phyloP scores from a whole-genome alignment of 352 stramenopile genomes.

The Phytophthora lateralis region DNA sequence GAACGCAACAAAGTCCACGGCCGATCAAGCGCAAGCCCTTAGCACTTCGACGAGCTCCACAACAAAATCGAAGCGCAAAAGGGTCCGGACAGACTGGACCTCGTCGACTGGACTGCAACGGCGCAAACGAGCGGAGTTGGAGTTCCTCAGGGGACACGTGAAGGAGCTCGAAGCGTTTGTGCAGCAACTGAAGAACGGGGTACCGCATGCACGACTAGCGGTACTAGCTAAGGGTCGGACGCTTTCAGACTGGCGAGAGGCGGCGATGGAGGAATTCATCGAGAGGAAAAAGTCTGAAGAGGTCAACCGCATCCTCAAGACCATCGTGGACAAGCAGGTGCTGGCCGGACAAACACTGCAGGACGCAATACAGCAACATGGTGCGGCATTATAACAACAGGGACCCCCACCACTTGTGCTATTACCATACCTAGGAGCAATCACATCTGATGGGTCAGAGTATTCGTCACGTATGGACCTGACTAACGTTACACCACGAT shows the following conservation, averaged over 20 bases:
- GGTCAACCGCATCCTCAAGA: slow-evolving; percentile 13
- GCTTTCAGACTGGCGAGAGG: slow-evolving; percentile 6
- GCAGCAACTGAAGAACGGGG: background rate
- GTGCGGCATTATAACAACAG: background rate
- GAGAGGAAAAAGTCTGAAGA: slow-evolving; percentile 24
- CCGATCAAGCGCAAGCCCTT: background rate
- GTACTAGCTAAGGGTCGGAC: background rate
- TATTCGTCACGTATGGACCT: no score
- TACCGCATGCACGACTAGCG: background rate
- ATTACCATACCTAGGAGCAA: background rate
- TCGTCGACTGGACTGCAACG: background rate
- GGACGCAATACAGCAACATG: background rate
- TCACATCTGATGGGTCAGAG: background rate
- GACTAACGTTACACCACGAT: background rate
- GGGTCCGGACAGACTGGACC: background rate
- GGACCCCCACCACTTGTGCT: no score
- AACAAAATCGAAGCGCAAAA: background rate
- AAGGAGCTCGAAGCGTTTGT: background rate
- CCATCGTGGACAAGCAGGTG: slow-evolving; percentile 4
- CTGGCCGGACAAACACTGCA: background rate
- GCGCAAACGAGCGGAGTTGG: background rate
- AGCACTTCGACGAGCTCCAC: background rate
- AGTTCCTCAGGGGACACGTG: background rate
- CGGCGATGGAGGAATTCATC: slow-evolving; percentile 12
- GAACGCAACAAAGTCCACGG: background rate